Evolutionary conservation across 805 yeast genomes (phyloP).

Genomic region (Nematodospora valgi): DNA sequence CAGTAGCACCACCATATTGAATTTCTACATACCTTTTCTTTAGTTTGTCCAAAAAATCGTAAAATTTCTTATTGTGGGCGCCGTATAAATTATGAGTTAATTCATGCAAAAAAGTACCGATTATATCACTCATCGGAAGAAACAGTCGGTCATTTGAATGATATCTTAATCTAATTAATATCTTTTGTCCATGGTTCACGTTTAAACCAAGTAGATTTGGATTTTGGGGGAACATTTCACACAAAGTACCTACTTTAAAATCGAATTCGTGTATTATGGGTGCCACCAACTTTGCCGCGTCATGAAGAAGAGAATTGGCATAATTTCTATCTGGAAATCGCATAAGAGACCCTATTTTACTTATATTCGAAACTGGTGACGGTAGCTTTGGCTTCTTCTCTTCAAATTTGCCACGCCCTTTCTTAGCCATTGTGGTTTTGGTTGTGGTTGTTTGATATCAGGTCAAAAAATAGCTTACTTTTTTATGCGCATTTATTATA

Average conservation of each 20-base stretch:
- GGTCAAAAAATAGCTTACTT: no score
- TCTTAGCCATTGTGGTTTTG: constrained; percentile 5
- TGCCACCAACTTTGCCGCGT: constrained; percentile 66
- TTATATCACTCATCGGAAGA: constrained; percentile 57
- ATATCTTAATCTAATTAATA: constrained; percentile 66
- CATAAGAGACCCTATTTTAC: constrained; percentile 36
- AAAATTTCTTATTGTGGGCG: constrained; percentile 75
- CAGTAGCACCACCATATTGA: constrained; percentile 39
- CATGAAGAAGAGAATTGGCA: constrained; percentile 54
- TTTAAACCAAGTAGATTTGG: constrained; percentile 71
- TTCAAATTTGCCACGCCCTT: constrained; percentile 9
- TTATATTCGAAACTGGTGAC: constrained; percentile 34
- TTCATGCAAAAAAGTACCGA: constrained; percentile 89
- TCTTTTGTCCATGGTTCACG: constrained; percentile 72
- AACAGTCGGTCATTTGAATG: constrained; percentile 52
- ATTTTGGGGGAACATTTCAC: constrained; percentile 80
- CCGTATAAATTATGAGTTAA: constrained; percentile 77
- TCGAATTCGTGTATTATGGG: constrained; percentile 72
- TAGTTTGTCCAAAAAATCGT: constrained; percentile 59
- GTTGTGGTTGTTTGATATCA: background rate
- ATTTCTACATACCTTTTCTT: constrained; percentile 47
- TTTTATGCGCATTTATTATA: no score
- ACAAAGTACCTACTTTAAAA: constrained; percentile 61
- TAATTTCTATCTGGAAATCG: constrained; percentile 33
- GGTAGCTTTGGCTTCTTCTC: constrained; percentile 17